Evolutionary conservation across 1,284 basidiomycete genomes (phyloP).

Genomic region (Sanghuangporus weigelae): DNA sequence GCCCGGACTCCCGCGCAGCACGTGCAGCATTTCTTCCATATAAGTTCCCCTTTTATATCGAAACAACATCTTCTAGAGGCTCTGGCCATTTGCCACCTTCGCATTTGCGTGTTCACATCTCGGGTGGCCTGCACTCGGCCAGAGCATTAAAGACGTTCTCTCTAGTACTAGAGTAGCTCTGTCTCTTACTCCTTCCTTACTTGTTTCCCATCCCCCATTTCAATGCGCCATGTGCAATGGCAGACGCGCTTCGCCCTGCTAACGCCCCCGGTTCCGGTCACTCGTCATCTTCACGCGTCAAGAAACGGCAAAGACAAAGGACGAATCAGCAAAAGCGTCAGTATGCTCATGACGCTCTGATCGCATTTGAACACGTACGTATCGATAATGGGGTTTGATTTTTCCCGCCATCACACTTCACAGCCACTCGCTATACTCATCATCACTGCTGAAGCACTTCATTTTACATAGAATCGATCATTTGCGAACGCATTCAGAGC

Average conservation of each 20-base stretch:
- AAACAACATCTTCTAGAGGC: not conserved
- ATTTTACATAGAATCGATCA: constrained; percentile 9
- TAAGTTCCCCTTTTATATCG: constrained; percentile 8
- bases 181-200: not conserved
- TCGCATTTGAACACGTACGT: constrained; percentile 16
- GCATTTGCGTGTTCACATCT: constrained; percentile 4
- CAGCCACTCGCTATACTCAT: not conserved
- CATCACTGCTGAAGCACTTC: not conserved
- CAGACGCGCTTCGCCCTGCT: constrained; percentile 12
- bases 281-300: constrained; percentile 8
- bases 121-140: constrained; percentile 1
- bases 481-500: constrained; percentile 17
- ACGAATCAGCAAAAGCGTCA: constrained; percentile 16
- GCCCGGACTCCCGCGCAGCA: not conserved
- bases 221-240: constrained; percentile 15
- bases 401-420: not conserved
- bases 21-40: constrained; percentile 13
- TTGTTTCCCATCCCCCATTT: not conserved
- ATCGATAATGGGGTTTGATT: not conserved
- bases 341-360: constrained; percentile 13
- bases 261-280: not conserved
- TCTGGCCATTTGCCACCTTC: not conserved
- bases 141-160: not conserved
- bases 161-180: not conserved
- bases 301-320: constrained; percentile 13